Conservation (phyloP, 179 eudicot species). For the Silene noctiflora region DNA sequence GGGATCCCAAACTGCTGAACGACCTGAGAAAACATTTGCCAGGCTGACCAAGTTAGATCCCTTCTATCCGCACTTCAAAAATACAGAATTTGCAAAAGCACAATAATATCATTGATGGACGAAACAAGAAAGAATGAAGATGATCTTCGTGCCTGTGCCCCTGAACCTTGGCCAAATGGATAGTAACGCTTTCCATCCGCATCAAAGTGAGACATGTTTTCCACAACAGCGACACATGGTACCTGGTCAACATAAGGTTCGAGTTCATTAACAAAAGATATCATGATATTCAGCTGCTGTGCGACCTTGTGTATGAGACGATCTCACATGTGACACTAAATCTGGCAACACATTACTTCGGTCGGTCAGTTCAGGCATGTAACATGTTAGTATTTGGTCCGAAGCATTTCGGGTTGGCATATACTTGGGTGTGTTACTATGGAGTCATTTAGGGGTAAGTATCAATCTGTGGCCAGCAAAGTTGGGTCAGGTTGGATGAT, state of each 20-base stretch:
- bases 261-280: not conserved
- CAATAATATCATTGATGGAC: conserved; percentile 31
- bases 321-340: not conserved
- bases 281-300: not conserved
- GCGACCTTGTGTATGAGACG: not conserved
- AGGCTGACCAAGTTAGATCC: conserved; percentile 18
- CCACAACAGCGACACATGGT: conserved; percentile 97
- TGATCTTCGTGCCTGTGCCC: conserved; percentile 76
- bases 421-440: no score
- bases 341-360: no score
- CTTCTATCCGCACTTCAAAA: not conserved
- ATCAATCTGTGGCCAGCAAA: no score
- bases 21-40: conserved; percentile 52
- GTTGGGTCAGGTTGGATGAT: no score
- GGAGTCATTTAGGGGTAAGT: no score
- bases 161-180: conserved; percentile 98
- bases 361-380: no score
- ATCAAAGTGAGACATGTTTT: conserved; percentile 98
- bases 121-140: conserved; percentile 31
- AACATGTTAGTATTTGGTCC: no score
- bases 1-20: conserved; percentile 97
- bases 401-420: no score
- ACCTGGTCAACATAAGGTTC: conserved; percentile 42
- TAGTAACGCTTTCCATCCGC: conserved; percentile 97
- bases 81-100: conserved; percentile 17